phyloP scores from a whole-genome alignment of 2,329 filamentous ascomycete species.

The Didymella pomorum region DNA sequence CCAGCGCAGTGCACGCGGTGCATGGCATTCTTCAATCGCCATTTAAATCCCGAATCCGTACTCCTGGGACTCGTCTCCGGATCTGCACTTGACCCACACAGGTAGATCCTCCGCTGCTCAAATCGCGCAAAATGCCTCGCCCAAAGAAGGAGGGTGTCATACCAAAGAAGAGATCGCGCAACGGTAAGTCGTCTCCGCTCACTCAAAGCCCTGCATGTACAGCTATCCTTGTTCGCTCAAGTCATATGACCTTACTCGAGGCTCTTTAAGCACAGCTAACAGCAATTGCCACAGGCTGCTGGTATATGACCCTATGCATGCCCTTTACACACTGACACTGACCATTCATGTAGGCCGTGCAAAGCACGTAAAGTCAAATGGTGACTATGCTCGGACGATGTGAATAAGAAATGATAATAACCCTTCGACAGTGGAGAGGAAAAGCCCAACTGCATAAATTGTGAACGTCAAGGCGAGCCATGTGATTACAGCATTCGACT shows the following conservation, averaged over 20 bases:
- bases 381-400: conserved; percentile 45
- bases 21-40: conserved; percentile 9
- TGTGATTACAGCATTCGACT: conserved; percentile 84
- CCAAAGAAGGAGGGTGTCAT: conserved; percentile 70
- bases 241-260: background rate
- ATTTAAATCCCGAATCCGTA: conserved; percentile 21
- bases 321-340: conserved; percentile 18
- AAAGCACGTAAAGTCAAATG: conserved; percentile 83
- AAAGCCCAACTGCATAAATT: conserved; percentile 76
- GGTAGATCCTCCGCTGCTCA: conserved; percentile 10
- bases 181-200: conserved; percentile 58
- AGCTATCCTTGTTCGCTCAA: background rate
- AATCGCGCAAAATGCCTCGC: conserved; percentile 63
- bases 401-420: conserved; percentile 24
- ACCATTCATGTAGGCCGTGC: conserved; percentile 68
- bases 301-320: conserved; percentile 4
- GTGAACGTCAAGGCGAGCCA: conserved; percentile 72
- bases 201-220: background rate
- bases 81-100: conserved; percentile 10
- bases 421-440: conserved; percentile 68
- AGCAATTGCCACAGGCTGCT: background rate
- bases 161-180: conserved; percentile 72
- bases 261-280: background rate
- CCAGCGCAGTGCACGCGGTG: conserved; percentile 2
- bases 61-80: conserved; percentile 1